phyloP scores from a whole-genome alignment of 768 basidiomycete species.

The Xerocomellus dryophilus region DNA sequence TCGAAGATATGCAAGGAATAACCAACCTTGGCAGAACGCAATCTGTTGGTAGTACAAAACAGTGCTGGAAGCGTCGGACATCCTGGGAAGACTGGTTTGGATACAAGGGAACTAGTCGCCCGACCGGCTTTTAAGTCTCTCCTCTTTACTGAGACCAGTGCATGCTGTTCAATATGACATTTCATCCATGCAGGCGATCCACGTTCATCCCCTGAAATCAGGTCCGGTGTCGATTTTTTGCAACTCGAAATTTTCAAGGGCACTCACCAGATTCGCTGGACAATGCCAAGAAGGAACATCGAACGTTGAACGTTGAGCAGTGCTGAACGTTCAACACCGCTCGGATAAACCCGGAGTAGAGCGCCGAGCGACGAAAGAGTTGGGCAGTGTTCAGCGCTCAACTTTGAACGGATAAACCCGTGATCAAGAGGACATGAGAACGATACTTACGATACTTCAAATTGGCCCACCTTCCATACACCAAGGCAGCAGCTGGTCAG shows the following conservation, averaged over 20 bases:
- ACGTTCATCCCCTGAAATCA: not conserved
- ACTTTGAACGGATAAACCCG: not conserved
- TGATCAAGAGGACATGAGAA: not conserved
- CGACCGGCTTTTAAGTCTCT: not conserved
- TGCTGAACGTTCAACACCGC: not conserved
- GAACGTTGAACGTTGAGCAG: no score
- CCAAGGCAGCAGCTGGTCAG: no score
- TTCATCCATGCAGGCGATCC: not conserved
- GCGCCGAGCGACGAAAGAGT: not conserved
- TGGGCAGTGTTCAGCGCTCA: not conserved
- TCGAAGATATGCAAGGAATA: not conserved
- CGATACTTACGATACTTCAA: no score
- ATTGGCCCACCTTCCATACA: not conserved
- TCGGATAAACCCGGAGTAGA: not conserved
- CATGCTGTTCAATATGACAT: not conserved
- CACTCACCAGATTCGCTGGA: not conserved
- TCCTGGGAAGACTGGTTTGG: not conserved
- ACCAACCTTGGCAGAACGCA: conserved; percentile 8
- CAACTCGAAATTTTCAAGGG: not conserved
- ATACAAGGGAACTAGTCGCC: no score
- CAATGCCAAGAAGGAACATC: not conserved
- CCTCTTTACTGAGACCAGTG: not conserved
- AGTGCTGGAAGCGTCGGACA: not conserved
- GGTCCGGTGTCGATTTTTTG: not conserved
- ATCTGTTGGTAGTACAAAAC: conserved; percentile 7